Conservation (phyloP, 1,284 basidiomycete species). For the Ustilago sp. region DNA sequence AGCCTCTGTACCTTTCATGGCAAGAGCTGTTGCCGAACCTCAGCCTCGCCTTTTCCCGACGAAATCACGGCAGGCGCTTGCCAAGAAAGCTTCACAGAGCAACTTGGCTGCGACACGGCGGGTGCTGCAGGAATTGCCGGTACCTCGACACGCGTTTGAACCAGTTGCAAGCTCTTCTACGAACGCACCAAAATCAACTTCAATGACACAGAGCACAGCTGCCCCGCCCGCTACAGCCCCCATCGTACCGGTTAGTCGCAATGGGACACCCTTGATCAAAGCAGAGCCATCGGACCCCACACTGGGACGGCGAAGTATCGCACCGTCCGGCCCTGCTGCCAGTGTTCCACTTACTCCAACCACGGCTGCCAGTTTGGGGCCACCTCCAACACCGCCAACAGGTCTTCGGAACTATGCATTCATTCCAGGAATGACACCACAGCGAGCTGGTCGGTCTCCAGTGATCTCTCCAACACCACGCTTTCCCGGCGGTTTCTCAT, state of each 20-base stretch:
- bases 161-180: background rate
- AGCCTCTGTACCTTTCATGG: conserved; percentile 2
- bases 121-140: conserved; percentile 34
- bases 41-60: background rate
- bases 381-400: conserved; percentile 33
- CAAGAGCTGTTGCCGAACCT: background rate
- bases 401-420: conserved; percentile 39
- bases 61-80: background rate
- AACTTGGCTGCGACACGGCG: conserved; percentile 24
- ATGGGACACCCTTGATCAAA: background rate
- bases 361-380: conserved; percentile 1
- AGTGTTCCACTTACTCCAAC: background rate
- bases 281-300: conserved; percentile 13
- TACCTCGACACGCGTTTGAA: conserved; percentile 27
- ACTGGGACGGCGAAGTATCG: background rate
- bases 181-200: background rate
- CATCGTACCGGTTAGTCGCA: background rate
- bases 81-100: conserved; percentile 19
- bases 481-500: conserved; percentile 40
- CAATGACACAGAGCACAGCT: background rate
- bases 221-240: background rate
- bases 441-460: conserved; percentile 15
- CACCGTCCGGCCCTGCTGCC: background rate
- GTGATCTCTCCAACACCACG: conserved; percentile 32
- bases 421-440: conserved; percentile 35